Conservation (phyloP, 2,329 filamentous ascomycete genomes). For the Alternaria solani region DNA sequence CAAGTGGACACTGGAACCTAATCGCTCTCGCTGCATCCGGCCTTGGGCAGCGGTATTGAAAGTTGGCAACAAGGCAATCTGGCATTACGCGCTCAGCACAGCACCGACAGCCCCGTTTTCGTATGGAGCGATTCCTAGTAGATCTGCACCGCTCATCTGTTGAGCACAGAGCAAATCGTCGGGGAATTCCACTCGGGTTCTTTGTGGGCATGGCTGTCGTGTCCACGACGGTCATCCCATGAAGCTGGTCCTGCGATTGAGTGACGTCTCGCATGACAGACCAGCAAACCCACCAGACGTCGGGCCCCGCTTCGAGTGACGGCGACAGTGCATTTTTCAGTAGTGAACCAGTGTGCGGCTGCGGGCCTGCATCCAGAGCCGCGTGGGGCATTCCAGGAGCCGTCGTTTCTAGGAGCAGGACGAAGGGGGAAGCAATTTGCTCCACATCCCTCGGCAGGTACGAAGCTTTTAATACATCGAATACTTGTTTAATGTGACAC, state of each 20-base stretch:
- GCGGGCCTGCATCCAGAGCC: constrained; percentile 5
- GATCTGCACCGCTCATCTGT: neutral
- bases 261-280: constrained; percentile 16
- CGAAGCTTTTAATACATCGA: constrained; percentile 18
- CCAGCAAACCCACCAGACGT: constrained; percentile 4
- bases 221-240: neutral
- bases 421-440: constrained; percentile 2
- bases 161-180: neutral
- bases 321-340: constrained; percentile 8
- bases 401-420: constrained; percentile 2
- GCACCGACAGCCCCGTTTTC: constrained; percentile 4
- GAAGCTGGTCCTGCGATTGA: constrained; percentile 10
- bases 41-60: neutral
- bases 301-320: constrained; percentile 9
- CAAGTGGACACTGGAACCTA: constrained; percentile 2
- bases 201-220: constrained; percentile 5
- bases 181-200: neutral
- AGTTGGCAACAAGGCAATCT: neutral
- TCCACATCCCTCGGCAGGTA: neutral
- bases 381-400: constrained; percentile 1
- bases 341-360: constrained; percentile 10
- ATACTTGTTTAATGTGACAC: constrained; percentile 17
- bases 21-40: neutral
- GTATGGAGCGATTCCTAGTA: neutral
- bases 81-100: neutral